Base-by-base conservation (phyloP, 163 green algal species). In the Smithsoniella earleae region DNA sequence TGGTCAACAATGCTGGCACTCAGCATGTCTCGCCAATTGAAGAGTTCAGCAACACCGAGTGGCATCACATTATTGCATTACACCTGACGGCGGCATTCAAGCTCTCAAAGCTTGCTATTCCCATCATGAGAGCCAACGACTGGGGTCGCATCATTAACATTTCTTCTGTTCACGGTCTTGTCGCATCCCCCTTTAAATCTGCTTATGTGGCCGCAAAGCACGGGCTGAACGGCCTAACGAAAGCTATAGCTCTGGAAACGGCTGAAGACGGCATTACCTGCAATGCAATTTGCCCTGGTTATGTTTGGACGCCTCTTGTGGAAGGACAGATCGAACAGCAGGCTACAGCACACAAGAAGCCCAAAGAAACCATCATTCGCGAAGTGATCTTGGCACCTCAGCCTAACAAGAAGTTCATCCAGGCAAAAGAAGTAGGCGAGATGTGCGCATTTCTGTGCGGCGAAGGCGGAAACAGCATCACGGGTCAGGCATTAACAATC, bases 81-180 rank as follows among this genome's bases (percentile, higher is more conserved):
- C 86, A 85, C 78, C 81, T 96, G 3, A 83, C 78, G 37, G 82
- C 84, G 4, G 80, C 86, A 28, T 96, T 95, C 81, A 85, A 95
- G 54, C 73, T 84, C 22, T 90, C 85, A 30, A 95, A 95, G 79
- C 86, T 86, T 1, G 90, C 88, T 2, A 66, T 96, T 62, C 90
- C 90, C 4, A 75, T 80, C 79, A 96, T 96, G 89, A 46, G 90
- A 0, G 79, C 88, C 16, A 69, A 83, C 54, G 49, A 82, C 10
- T 95, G 89, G 89, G 89, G 89, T 6, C 79, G 90, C 36, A 86
- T 96, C 69, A 86, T 96, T 73, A 96, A 96, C 85, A 96, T 76
- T 77, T 85, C 89, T 27, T 94, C 87, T 74, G 94, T 95, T 89
- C 90, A 96, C 76, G 86, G 89, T 0, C 75, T 91, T 38, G 90